Base-by-base conservation (phyloP, 2,329 filamentous ascomycete species). In the Cladophialophora chaetospira region DNA sequence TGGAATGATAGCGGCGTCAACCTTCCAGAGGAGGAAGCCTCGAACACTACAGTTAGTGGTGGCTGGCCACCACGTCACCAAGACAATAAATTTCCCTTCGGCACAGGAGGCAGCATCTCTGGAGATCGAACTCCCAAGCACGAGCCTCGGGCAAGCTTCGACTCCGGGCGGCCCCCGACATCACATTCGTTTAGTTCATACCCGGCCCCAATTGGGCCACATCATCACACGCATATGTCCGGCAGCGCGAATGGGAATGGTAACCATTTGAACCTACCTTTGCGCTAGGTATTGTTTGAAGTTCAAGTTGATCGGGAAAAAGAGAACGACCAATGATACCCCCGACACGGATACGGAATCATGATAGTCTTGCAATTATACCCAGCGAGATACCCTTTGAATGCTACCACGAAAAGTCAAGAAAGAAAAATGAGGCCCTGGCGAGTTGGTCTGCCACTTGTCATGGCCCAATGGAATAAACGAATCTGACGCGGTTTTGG, bases 1-100 rank as follows among this genome's bases (percentile, higher is more conserved):
- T 97, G 93, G 93, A 97, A 97, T 72, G 93, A 97, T 73, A 96
- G 91, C 70, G 93, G 92, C 68, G 91, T 97, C 70, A 97, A 97
- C 72, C 85, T 97, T 65, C 82, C 89, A 62, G 93, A 97, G 68
- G 91, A 96, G 63, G 91, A 97, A 66, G 68, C 75, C 55, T 79
- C 82, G 64, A 72, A 72, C 64, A 82, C 83, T 68, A 88, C 85
- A 71, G 85, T 83, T 70, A 80, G 71, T 70, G 75, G 73, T 69
- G 76, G 75, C 73, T 84, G 72, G 78, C 77, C 73, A 66, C 67
- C 73, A 61, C 75, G 75, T 64, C 79, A 77, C 73, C 70, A 71
- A 79, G 88, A 72, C 81, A 89, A 76, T 67, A 85, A 85, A 73
- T 85, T 85, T 75, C 81, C 83, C 70, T 85, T 85, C 74, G 81